phyloP scores from a whole-genome alignment of 805 yeast genomes.

The Yamadazyma endophytica region DNA sequence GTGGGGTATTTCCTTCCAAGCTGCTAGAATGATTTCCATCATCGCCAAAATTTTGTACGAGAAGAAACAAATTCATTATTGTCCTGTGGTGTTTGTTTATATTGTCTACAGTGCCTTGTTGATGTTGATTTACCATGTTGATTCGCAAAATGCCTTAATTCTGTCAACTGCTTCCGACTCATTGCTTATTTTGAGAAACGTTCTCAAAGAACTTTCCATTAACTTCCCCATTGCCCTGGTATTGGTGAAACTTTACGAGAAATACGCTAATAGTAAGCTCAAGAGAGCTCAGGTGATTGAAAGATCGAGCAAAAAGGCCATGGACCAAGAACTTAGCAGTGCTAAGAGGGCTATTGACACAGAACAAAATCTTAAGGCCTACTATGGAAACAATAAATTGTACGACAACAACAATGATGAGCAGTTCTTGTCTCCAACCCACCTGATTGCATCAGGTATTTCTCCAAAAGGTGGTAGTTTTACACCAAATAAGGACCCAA shows the following conservation, averaged over 20 bases:
- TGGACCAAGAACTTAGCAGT: constrained; percentile 30
- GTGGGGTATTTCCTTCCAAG: constrained; percentile 81
- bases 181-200: constrained; percentile 32
- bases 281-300: constrained; percentile 39
- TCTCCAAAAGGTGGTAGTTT: constrained; percentile 25
- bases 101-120: constrained; percentile 60
- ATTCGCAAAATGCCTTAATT: constrained; percentile 36
- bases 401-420: constrained; percentile 2
- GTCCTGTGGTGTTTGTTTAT: constrained; percentile 59
- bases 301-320: constrained; percentile 34
- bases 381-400: constrained; percentile 10
- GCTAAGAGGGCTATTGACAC: constrained; percentile 20
- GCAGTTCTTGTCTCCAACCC: constrained; percentile 12
- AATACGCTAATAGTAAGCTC: constrained; percentile 38
- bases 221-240: constrained; percentile 39
- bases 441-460: constrained; percentile 19
- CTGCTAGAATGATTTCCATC: constrained; percentile 69
- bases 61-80: constrained; percentile 44
- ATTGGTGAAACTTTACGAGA: constrained; percentile 33
- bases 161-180: constrained; percentile 42
- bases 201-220: constrained; percentile 31
- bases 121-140: constrained; percentile 69
- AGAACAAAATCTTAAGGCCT: constrained; percentile 15
- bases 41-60: constrained; percentile 55
- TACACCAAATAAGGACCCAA: constrained; percentile 8